These are phyloP conservation scores for Linanthus parryae DNA, from an alignment of 148 eudicot genomes.

Conservation along the genomic window DNA sequence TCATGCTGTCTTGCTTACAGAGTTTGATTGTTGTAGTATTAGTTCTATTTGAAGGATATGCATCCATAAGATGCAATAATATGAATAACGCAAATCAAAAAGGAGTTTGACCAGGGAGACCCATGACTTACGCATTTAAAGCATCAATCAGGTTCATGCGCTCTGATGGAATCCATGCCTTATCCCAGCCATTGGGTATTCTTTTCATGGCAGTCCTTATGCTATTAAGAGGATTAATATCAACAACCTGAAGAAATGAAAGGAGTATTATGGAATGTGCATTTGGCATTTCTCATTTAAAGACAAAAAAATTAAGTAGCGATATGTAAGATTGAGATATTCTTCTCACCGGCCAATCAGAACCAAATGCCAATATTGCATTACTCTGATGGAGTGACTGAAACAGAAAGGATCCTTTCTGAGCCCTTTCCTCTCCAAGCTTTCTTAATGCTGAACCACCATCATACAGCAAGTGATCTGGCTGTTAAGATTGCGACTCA, in stretches of 20 bases:
- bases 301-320: background rate
- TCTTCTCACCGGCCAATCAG: conserved; percentile 98
- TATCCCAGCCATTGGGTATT: conserved; percentile 63
- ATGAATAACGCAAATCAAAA: no score
- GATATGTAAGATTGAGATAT: no score
- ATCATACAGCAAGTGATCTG: conserved; percentile 88
- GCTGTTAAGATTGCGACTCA: conserved; percentile 42
- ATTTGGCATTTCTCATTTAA: no score
- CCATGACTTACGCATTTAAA: conserved; percentile 70
- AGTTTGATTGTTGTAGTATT: no score
- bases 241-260: conserved; percentile 57
- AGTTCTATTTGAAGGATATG: no score
- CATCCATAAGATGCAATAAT: no score
- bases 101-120: background rate
- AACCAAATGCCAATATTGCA: conserved; percentile 79
- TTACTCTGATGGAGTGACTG: conserved; percentile 46
- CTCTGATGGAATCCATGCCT: conserved; percentile 85
- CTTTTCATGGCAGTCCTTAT: conserved; percentile 76
- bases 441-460: conserved; percentile 72
- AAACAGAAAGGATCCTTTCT: conserved; percentile 75
- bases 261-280: no score
- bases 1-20: no score
- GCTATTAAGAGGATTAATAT: conserved; percentile 76
- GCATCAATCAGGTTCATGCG: conserved; percentile 58
- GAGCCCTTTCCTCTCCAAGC: conserved; percentile 74